These are phyloP conservation scores for Amphibolis antarctica DNA, from an alignment of 106 monocot species.

Conservation along the genomic window DNA sequence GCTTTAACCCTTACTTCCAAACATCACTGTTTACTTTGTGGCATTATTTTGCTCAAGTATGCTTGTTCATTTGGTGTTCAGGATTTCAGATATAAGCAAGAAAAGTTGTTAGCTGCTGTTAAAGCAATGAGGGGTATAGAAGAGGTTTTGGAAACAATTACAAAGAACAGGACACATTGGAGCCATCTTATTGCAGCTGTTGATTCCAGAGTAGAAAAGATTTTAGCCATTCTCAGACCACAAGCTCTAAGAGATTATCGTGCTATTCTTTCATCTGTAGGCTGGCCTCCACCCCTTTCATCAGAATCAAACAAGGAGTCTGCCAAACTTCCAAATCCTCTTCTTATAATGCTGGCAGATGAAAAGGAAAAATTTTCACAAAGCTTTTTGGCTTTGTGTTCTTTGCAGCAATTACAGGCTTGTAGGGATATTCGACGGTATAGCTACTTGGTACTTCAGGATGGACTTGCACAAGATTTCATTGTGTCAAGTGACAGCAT, in stretches of 20 bases:
- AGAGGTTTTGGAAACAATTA: constrained; percentile 20
- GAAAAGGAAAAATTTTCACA: constrained; percentile 38
- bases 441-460: neutral
- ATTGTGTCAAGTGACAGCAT: constrained; percentile 7
- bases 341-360: constrained; percentile 44
- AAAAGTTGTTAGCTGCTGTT: constrained; percentile 36
- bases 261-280: constrained; percentile 42
- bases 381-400: constrained; percentile 47
- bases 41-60: too few relatives aligned
- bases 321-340: constrained; percentile 33
- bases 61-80: constrained; percentile 12
- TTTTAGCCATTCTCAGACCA: constrained; percentile 41
- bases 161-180: constrained; percentile 28
- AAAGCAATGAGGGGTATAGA: constrained; percentile 48
- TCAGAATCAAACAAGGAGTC: constrained; percentile 8
- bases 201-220: constrained; percentile 57
- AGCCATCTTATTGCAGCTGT: constrained; percentile 42
- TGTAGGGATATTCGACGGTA: neutral
- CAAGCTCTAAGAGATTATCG: constrained; percentile 53
- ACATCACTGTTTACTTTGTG: too few relatives aligned
- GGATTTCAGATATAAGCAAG: constrained; percentile 31
- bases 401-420: constrained; percentile 48
- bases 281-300: constrained; percentile 66
- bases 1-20: too few relatives aligned
- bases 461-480: neutral